Evolutionary conservation across 257 asterid species (phyloP).

Genomic region (Solanum phureja): DNA sequence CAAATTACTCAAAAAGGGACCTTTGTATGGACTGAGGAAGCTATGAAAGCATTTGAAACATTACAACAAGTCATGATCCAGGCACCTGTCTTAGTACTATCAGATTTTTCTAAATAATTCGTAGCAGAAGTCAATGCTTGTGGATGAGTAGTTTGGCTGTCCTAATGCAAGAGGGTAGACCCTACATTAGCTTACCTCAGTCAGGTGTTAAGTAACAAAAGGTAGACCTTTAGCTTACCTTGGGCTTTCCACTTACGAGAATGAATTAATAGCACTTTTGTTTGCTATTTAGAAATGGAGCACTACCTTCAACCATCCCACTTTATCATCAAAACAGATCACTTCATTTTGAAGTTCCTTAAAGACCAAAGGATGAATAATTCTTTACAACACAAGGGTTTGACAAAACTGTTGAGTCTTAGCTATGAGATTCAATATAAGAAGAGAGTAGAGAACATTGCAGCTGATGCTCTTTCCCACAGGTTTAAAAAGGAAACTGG

Average conservation of each 20-base stretch:
- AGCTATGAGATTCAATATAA: not conserved
- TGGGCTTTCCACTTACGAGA: not conserved
- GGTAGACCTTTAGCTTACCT: no score
- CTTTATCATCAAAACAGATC: not conserved
- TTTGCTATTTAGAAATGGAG: not conserved
- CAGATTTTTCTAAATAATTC: no score
- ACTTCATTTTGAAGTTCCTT: not conserved
- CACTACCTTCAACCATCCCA: not conserved
- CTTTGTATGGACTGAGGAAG: not conserved
- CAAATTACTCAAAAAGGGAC: not conserved
- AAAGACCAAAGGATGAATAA: not conserved
- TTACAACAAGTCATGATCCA: not conserved
- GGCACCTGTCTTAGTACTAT: not conserved
- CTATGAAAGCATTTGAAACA: not conserved
- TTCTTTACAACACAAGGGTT: no score
- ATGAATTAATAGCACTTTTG: not conserved
- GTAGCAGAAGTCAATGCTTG: not conserved
- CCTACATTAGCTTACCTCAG: not conserved
- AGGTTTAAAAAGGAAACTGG: no score
- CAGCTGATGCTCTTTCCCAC: not conserved
- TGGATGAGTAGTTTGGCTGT: not conserved
- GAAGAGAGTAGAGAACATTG: not conserved
- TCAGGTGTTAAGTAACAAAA: no score
- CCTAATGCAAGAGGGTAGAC: not conserved
- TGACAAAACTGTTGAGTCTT: not conserved